phyloP scores from a whole-genome alignment of 2,329 filamentous ascomycete species.

The Magnaporthiopsis incrustans region DNA sequence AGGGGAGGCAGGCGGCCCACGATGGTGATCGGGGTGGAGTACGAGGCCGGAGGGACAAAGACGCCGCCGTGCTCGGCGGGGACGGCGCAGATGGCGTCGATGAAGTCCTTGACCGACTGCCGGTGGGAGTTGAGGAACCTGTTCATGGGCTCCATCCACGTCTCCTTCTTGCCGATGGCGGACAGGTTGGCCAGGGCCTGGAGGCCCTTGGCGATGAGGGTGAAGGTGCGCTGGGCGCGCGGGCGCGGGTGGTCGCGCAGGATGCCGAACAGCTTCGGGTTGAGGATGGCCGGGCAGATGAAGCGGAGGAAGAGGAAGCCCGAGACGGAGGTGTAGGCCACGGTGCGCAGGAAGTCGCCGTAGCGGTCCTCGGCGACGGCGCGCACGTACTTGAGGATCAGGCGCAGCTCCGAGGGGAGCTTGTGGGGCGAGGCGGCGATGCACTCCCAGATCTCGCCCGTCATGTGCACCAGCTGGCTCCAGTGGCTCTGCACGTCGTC shows the following conservation, averaged over 20 bases:
- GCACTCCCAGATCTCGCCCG: slow-evolving; percentile 76
- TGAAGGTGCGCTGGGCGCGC: slow-evolving; percentile 78
- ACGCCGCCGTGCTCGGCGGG: slow-evolving; percentile 58
- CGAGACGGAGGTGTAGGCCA: slow-evolving; percentile 88
- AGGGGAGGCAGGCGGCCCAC: slow-evolving; percentile 71
- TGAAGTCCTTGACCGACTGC: slow-evolving; percentile 74
- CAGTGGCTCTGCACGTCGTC: slow-evolving; percentile 80
- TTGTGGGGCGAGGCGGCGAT: slow-evolving; percentile 68
- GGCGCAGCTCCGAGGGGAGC: slow-evolving; percentile 72
- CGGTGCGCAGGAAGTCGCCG: slow-evolving; percentile 82
- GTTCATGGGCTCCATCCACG: slow-evolving; percentile 99
- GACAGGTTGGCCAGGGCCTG: slow-evolving; percentile 88
- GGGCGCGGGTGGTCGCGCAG: slow-evolving; percentile 74
- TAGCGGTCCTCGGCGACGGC: slow-evolving; percentile 92
- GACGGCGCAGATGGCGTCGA: slow-evolving; percentile 67
- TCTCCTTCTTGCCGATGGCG: slow-evolving; percentile 86
- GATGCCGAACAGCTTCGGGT: slow-evolving; percentile 87
- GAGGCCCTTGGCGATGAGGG: slow-evolving; percentile 84
- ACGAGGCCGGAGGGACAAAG: slow-evolving; percentile 65
- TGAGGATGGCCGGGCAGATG: slow-evolving; percentile 92
- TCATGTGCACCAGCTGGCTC: slow-evolving; percentile 66
- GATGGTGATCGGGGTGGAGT: slow-evolving; percentile 88
- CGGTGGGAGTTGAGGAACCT: slow-evolving; percentile 70
- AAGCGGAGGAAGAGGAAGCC: slow-evolving; percentile 92
- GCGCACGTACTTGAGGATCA: slow-evolving; percentile 83